Evolutionary conservation across 2,329 filamentous ascomycete species (phyloP).

Genomic region (Ophiostoma populinum): DNA sequence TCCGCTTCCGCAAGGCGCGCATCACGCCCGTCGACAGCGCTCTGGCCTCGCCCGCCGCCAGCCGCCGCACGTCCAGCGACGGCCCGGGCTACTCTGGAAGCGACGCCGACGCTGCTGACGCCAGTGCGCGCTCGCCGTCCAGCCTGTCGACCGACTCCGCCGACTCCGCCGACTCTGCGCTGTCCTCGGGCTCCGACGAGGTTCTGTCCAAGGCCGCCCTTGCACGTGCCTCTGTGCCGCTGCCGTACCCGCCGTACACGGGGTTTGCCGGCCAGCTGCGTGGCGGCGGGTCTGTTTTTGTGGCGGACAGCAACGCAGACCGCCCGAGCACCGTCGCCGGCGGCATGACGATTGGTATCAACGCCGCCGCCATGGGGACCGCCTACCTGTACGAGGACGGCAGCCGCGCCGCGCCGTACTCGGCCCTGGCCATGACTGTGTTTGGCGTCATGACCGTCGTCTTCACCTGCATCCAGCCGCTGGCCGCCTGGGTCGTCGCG

Average conservation of each 20-base stretch:
- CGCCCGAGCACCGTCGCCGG: constrained; percentile 27
- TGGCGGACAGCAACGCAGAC: constrained; percentile 7
- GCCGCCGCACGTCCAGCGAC: neutral
- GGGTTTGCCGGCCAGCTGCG: neutral
- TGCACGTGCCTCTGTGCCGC: too few relatives aligned
- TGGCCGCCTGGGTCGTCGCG: constrained; percentile 21
- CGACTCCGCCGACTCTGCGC: too few relatives aligned
- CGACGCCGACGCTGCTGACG: too few relatives aligned
- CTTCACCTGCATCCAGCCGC: constrained; percentile 31
- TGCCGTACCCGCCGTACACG: too few relatives aligned
- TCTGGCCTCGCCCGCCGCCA: neutral
- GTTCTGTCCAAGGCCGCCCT: too few relatives aligned
- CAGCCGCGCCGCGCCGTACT: constrained; percentile 36
- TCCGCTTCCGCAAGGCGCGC: too few relatives aligned
- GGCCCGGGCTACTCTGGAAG: too few relatives aligned
- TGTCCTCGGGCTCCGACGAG: too few relatives aligned
- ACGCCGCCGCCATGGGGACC: constrained; percentile 42
- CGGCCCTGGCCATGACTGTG: constrained; percentile 38
- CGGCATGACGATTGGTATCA: constrained; percentile 37
- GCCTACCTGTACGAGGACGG: constrained; percentile 36
- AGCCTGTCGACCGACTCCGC: too few relatives aligned
- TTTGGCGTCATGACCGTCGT: constrained; percentile 39
- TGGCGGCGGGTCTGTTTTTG: neutral
- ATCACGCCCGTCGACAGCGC: neutral
- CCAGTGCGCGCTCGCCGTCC: too few relatives aligned